These are phyloP conservation scores for Hibiscus tridactylites DNA, from an alignment of 345 rosid species.

Conservation along the genomic window DNA sequence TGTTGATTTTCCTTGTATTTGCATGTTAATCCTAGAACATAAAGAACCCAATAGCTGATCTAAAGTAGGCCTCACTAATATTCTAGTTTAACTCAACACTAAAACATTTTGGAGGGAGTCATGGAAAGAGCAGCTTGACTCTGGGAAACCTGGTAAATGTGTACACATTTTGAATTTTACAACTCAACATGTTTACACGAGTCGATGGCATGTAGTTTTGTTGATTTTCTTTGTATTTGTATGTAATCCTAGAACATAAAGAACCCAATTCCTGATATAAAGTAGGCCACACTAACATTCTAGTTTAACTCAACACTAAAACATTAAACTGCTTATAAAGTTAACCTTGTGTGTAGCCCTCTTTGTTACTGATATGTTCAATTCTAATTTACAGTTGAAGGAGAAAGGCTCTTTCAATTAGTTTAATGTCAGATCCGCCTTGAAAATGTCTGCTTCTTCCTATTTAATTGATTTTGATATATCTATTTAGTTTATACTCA, in stretches of 20 bases:
- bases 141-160: slow-evolving; percentile 72
- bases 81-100: not conserved
- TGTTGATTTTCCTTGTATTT: not conserved
- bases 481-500: not conserved
- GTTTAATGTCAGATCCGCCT: not conserved
- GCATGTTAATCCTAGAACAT: not conserved
- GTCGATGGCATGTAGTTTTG: not conserved
- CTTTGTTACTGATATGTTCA: not conserved
- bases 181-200: not conserved
- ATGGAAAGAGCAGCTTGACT: slow-evolving; percentile 90
- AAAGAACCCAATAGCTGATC: not conserved
- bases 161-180: not conserved
- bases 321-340: not conserved
- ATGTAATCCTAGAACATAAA: not conserved
- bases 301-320: not conserved
- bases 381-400: not conserved
- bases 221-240: not conserved
- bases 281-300: not conserved
- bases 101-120: slow-evolving; percentile 78
- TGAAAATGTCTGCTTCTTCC: not conserved
- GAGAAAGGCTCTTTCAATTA: not conserved
- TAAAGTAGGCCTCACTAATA: not conserved
- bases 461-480: not conserved
- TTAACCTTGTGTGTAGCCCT: not conserved
- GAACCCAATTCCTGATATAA: not conserved